Conservation (phyloP, 345 rosid species). For the Psidium guajava region DNA sequence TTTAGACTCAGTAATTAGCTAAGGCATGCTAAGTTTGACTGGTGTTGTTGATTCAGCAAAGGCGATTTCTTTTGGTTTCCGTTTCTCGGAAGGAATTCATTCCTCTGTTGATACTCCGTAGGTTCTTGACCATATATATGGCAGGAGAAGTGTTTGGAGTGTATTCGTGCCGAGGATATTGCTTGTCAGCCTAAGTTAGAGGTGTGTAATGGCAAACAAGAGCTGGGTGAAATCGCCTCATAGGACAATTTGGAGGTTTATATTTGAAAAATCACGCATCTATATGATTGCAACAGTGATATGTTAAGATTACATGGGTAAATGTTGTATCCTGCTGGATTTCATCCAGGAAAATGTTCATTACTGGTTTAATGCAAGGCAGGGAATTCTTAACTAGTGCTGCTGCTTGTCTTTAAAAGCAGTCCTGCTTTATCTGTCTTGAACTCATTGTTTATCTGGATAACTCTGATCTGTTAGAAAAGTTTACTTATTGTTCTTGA, state of each 20-base stretch:
- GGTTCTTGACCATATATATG: not conserved
- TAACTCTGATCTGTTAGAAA: not conserved
- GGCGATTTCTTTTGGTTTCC: not conserved
- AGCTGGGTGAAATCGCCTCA: not conserved
- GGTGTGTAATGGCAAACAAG: not conserved
- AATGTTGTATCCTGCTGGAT: not conserved
- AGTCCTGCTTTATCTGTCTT: not conserved
- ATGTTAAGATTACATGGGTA: not conserved
- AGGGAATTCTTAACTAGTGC: not conserved
- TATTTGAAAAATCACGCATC: not conserved
- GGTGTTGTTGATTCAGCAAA: not conserved
- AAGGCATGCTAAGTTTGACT: not conserved
- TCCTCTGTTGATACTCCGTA: not conserved
- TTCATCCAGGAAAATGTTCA: not conserved
- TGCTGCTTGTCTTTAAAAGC: not conserved
- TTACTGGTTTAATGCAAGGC: not conserved
- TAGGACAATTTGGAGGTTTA: not conserved
- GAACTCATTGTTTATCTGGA: not conserved
- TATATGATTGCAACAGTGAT: not conserved
- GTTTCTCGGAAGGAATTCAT: not conserved
- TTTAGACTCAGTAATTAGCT: not conserved
- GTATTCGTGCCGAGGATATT: not conserved
- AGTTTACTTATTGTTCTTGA: not conserved
- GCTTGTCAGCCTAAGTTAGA: not conserved
- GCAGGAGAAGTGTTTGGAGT: not conserved